Percentiles rank a stretch among this genome's conserved stretches.
Evolutionary conservation across 305 asterid species (phyloP).

Genomic region (Rubia balearica): DNA sequence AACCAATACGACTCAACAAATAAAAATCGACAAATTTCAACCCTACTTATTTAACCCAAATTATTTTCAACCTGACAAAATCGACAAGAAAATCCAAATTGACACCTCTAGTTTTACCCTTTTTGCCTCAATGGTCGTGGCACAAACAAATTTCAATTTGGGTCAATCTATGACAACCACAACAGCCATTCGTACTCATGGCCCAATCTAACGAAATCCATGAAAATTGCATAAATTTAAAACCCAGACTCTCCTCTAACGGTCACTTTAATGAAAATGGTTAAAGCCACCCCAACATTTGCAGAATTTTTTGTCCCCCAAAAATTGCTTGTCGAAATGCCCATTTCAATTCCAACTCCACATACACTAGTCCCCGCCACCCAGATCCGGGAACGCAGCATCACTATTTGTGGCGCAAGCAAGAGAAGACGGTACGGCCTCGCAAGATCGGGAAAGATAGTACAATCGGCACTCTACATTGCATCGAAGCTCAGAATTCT

Average conservation of each 20-base stretch:
- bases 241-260: neutral
- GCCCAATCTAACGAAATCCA: neutral
- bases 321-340: neutral
- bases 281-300: neutral
- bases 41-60: too few species aligned
- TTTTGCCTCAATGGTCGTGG: too few species aligned
- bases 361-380: neutral
- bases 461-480: conserved; percentile 52
- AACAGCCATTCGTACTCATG: neutral
- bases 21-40: too few species aligned
- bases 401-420: conserved; percentile 35
- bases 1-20: too few species aligned
- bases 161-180: neutral
- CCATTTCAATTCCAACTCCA: neutral
- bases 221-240: neutral
- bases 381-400: conserved; percentile 22
- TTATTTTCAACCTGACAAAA: too few species aligned
- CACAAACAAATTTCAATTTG: too few species aligned
- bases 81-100: too few species aligned
- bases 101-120: too few species aligned
- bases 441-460: conserved; percentile 37
- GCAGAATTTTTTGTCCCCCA: conserved; percentile 4
- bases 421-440: conserved; percentile 35
- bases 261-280: conserved; percentile 3
- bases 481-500: conserved; percentile 57